phyloP scores from a whole-genome alignment of 2,329 filamentous ascomycete species.

The Neoarthrinium moseri region DNA sequence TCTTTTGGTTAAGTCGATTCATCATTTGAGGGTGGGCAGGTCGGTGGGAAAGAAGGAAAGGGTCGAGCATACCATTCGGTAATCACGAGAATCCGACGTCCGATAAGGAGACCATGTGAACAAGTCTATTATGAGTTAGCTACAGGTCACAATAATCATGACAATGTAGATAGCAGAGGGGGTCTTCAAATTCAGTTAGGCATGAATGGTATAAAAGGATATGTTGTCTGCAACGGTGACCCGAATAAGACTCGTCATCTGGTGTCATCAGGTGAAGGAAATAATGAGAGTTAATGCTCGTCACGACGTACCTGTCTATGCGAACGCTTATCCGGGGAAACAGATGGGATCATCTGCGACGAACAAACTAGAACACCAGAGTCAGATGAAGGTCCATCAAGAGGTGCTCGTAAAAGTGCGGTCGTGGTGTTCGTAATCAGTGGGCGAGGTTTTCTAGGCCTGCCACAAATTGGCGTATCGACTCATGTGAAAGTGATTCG shows the following conservation, averaged over 20 bases:
- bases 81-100: no score
- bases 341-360: no score
- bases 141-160: background rate
- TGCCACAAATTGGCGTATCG: conserved; percentile 90
- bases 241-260: conserved; percentile 68
- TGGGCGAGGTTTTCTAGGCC: conserved; percentile 99
- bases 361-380: no score
- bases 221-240: conserved; percentile 60
- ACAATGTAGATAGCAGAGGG: background rate
- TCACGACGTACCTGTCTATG: background rate
- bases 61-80: background rate
- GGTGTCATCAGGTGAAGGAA: conserved; percentile 45
- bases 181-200: conserved; percentile 41
- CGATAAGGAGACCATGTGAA: no score
- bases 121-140: no score
- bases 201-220: conserved; percentile 61
- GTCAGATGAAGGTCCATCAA: no score
- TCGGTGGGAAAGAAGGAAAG: conserved; percentile 5
- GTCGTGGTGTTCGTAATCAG: conserved; percentile 55
- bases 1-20: conserved; percentile 78
- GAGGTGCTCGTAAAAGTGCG: background rate
- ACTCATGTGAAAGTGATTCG: conserved; percentile 71
- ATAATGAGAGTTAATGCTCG: conserved; percentile 3
- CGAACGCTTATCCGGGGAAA: no score
- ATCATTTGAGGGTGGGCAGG: conserved; percentile 65